phyloP scores from a whole-genome alignment of 1,139 yeast species.

The Suhomyces panamericanus region DNA sequence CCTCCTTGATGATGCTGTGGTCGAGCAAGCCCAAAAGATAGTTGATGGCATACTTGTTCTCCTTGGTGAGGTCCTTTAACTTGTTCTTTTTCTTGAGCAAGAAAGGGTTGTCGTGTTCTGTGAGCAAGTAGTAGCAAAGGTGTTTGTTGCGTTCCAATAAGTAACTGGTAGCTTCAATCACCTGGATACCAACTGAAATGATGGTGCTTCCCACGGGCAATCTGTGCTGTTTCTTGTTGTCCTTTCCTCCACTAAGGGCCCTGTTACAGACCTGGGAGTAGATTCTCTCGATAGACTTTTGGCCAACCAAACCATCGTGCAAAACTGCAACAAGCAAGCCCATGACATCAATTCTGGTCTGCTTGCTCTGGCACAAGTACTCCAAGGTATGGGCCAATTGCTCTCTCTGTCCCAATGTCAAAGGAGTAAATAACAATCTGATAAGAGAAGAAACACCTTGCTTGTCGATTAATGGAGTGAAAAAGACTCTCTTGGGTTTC shows the following conservation, averaged over 20 bases:
- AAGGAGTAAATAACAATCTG: constrained; percentile 73
- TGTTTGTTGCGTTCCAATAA: constrained; percentile 69
- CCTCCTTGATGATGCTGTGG: constrained; percentile 63
- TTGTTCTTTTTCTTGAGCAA: constrained; percentile 47
- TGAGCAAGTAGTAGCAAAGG: constrained; percentile 71
- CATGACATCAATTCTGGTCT: constrained; percentile 76
- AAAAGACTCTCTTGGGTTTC: constrained; percentile 40
- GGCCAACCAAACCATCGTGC: constrained; percentile 70
- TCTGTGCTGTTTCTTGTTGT: constrained; percentile 24
- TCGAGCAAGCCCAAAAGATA: constrained; percentile 63
- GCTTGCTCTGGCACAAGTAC: constrained; percentile 72
- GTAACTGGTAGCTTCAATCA: constrained; percentile 72
- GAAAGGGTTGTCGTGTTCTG: constrained; percentile 73
- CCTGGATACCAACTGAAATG: constrained; percentile 69
- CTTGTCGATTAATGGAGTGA: constrained; percentile 71
- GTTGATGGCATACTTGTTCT: constrained; percentile 70
- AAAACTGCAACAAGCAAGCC: constrained; percentile 66
- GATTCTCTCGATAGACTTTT: constrained; percentile 62
- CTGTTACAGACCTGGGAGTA: constrained; percentile 55
- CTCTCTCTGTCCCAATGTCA: constrained; percentile 64
- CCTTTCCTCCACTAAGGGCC: constrained; percentile 15
- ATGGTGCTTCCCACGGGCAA: constrained; percentile 69
- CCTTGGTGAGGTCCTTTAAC: constrained; percentile 42
- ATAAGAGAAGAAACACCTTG: constrained; percentile 74
- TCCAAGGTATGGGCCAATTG: constrained; percentile 65